Evolutionary conservation across 78 protist genomes (phyloP).

Genomic region (Protostelium mycophagum): DNA sequence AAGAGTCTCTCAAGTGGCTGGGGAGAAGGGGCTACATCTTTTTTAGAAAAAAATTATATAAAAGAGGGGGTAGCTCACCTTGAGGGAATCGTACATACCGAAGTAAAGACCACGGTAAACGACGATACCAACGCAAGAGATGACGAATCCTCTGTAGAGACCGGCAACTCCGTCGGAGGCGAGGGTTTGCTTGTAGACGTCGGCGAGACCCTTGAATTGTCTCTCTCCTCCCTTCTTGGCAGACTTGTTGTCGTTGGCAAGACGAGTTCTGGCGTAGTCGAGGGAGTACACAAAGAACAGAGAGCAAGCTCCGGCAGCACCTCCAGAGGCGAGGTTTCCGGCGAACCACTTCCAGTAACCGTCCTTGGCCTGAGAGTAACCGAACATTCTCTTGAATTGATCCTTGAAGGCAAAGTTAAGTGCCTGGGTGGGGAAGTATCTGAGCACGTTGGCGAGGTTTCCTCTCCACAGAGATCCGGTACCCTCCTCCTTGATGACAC

Average conservation of each 20-base stretch:
- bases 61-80: constrained; percentile 41
- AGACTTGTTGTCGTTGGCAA: constrained; percentile 82
- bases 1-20: constrained; percentile 2
- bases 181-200: constrained; percentile 58
- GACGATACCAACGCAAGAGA: constrained; percentile 91
- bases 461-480: constrained; percentile 76
- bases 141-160: constrained; percentile 93
- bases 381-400: constrained; percentile 83
- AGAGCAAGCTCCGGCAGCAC: constrained; percentile 96
- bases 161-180: constrained; percentile 78
- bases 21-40: constrained; percentile 19
- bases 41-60: constrained; percentile 9
- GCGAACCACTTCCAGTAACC: constrained; percentile 59
- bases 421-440: constrained; percentile 99
- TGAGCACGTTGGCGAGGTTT: constrained; percentile 92
- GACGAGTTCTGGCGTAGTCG: constrained; percentile 97
- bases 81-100: constrained; percentile 90
- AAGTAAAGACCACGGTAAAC: constrained; percentile 95
- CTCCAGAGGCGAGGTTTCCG: constrained; percentile 94
- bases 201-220: constrained; percentile 92
- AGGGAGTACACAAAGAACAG: constrained; percentile 93
- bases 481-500: constrained; percentile 93
- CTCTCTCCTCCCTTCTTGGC: constrained; percentile 65
- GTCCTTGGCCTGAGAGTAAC: constrained; percentile 21
- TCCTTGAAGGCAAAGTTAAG: constrained; percentile 98